phyloP scores from a whole-genome alignment of 805 yeast species.

The Candida sonorensis region DNA sequence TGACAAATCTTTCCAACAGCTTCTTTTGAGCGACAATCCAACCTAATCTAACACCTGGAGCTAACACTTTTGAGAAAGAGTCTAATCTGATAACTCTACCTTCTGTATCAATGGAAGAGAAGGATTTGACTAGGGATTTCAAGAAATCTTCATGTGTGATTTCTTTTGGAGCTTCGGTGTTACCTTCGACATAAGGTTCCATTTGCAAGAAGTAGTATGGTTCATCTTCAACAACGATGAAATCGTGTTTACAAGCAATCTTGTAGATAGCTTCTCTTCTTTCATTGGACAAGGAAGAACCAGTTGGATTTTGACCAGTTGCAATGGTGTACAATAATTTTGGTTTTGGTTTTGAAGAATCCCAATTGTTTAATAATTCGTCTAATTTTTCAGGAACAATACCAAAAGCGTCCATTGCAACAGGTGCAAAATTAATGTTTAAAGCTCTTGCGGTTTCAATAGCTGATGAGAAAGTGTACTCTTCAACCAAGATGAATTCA shows the following conservation, averaged over 20 bases:
- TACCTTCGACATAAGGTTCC: slow-evolving; percentile 58
- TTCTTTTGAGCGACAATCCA: slow-evolving; percentile 75
- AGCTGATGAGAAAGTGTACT: slow-evolving; percentile 69
- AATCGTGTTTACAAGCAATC: slow-evolving; percentile 78
- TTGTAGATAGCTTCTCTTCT: slow-evolving; percentile 74
- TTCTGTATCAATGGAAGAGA: slow-evolving; percentile 68
- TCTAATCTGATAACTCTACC: slow-evolving; percentile 89
- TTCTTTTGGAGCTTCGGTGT: slow-evolving; percentile 17
- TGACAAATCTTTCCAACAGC: slow-evolving; percentile 57
- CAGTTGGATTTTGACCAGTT: slow-evolving; percentile 98
- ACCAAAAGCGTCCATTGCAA: slow-evolving; percentile 61
- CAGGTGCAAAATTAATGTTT: slow-evolving; percentile 57
- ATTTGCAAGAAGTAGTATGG: slow-evolving; percentile 96
- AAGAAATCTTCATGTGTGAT: slow-evolving; percentile 59
- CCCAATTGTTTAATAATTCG: slow-evolving; percentile 55
- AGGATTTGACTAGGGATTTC: slow-evolving; percentile 64
- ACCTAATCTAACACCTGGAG: slow-evolving; percentile 86
- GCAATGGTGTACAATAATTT: slow-evolving; percentile 84
- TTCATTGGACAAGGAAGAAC: slow-evolving; percentile 69
- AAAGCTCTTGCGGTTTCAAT: slow-evolving; percentile 60
- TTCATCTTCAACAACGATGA: slow-evolving; percentile 88
- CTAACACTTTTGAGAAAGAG: slow-evolving; percentile 84
- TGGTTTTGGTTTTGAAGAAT: slow-evolving; percentile 52
- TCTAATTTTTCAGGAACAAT: slow-evolving; percentile 53
- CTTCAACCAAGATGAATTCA: slow-evolving; percentile 69